Evolutionary conservation across 1,139 yeast species (phyloP).

Genomic region (Suhomyces taliae): DNA sequence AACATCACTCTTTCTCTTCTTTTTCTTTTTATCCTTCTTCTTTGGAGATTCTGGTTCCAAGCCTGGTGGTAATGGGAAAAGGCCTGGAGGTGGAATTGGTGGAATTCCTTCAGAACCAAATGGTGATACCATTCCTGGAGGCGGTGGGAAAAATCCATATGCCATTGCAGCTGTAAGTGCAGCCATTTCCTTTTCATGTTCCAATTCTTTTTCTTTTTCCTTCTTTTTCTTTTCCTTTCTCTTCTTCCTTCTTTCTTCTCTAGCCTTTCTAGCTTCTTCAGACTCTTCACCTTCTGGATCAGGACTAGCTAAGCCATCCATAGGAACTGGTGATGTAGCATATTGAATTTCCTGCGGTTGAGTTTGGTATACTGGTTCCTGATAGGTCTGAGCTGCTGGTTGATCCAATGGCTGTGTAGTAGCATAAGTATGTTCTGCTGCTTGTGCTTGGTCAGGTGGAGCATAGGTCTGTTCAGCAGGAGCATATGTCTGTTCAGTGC

Average conservation of each 20-base stretch:
- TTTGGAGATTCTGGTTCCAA: constrained; percentile 14
- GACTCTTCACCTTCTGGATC: constrained; percentile 5
- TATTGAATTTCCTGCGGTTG: constrained; percentile 6
- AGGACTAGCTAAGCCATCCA: constrained; percentile 1
- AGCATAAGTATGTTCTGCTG: not conserved
- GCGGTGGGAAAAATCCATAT: constrained; percentile 10
- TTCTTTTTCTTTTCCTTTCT: constrained; percentile 22
- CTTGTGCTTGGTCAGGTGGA: not conserved
- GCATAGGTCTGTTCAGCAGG: not conserved
- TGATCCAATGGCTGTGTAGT: not conserved
- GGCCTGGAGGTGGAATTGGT: constrained; percentile 16
- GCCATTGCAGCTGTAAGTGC: constrained; percentile 19
- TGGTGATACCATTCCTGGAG: constrained; percentile 10
- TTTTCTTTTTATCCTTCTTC: constrained; percentile 18
- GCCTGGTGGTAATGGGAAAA: constrained; percentile 13
- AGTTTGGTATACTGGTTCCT: not conserved
- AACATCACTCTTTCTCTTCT: constrained; percentile 9
- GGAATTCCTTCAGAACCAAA: constrained; percentile 12
- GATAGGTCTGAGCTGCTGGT: not conserved
- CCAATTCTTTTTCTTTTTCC: constrained; percentile 16
- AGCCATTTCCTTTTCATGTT: constrained; percentile 26
- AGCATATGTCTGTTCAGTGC: not conserved
- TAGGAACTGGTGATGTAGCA: not conserved
- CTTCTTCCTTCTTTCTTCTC: constrained; percentile 19
- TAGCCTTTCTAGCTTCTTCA: constrained; percentile 14